A percentile compares a stretch with the other conserved stretches of the same genome.
Conservation (phyloP, 1,139 yeast species). For the Diutina sp. region DNA sequence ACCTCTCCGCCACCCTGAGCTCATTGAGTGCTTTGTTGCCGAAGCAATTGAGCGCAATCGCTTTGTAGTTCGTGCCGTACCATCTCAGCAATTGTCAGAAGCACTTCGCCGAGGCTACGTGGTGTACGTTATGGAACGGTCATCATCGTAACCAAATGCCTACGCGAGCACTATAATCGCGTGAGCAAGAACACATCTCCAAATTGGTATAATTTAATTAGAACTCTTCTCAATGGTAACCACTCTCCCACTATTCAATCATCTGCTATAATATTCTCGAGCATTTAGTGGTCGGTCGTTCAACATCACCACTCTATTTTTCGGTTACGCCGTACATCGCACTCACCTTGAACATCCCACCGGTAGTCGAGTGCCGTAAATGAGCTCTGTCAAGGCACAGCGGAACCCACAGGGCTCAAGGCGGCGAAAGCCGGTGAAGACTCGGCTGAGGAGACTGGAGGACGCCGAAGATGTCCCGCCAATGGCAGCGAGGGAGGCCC, state of each 20-base stretch:
- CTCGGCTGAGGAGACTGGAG: neutral
- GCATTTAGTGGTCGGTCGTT: neutral
- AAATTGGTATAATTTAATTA: no score
- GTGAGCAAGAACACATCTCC: no score
- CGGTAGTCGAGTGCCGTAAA: neutral
- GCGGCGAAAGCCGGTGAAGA: neutral
- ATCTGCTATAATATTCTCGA: neutral
- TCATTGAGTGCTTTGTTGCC: constrained; percentile 34
- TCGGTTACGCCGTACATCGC: neutral
- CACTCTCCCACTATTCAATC: neutral
- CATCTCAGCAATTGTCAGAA: constrained; percentile 4
- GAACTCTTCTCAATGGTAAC: no score
- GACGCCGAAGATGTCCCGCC: neutral
- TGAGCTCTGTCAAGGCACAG: neutral
- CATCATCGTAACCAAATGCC: no score
- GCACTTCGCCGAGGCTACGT: neutral
- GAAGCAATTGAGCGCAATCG: constrained; percentile 9
- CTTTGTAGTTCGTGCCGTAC: constrained; percentile 15
- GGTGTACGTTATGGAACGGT: neutral
- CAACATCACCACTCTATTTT: neutral
- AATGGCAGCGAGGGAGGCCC: neutral
- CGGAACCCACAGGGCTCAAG: neutral
- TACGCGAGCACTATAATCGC: no score
- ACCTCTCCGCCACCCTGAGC: constrained; percentile 43
- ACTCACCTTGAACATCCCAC: neutral